Evolutionary conservation across 2,329 filamentous ascomycete species (phyloP).

Genomic region (Pestalotiopsis sp.): DNA sequence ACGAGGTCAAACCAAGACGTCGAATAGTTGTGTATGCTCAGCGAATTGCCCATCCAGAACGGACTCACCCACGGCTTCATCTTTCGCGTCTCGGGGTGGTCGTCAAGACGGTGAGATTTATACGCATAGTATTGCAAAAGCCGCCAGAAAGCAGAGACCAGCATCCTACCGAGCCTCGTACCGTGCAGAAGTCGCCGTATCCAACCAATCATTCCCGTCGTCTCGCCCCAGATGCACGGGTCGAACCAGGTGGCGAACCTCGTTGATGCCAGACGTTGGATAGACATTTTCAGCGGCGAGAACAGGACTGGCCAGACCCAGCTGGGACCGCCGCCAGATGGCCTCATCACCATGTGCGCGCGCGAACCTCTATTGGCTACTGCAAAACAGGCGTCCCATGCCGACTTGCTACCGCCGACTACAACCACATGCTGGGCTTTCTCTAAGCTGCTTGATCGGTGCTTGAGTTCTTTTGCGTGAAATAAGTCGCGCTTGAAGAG

Average conservation of each 20-base stretch:
- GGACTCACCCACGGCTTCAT: slow-evolving; percentile 19
- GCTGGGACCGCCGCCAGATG: slow-evolving; percentile 17
- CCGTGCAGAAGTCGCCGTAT: neutral
- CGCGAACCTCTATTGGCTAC: slow-evolving; percentile 14
- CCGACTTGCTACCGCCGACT: slow-evolving; percentile 21
- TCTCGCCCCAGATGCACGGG: slow-evolving; percentile 9
- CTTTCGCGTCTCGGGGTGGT: neutral
- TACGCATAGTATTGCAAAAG: slow-evolving; percentile 13
- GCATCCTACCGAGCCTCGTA: slow-evolving; percentile 10
- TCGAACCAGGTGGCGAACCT: slow-evolving; percentile 18
- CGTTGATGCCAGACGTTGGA: slow-evolving; percentile 16
- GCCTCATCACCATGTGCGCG: slow-evolving; percentile 23
- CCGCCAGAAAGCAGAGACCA: slow-evolving; percentile 13
- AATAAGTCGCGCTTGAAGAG: slow-evolving; percentile 18
- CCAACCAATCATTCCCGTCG: neutral
- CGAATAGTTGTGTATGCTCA: slow-evolving; percentile 21
- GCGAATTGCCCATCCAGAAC: slow-evolving; percentile 20
- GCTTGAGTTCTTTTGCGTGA: slow-evolving; percentile 21
- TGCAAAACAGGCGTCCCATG: slow-evolving; percentile 21
- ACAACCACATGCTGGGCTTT: slow-evolving; percentile 17
- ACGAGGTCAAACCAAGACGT: slow-evolving; percentile 18
- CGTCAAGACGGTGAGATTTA: slow-evolving; percentile 9
- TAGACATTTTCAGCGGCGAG: slow-evolving; percentile 5
- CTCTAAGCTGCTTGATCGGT: slow-evolving; percentile 6
- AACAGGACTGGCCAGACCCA: slow-evolving; percentile 16